Evolutionary conservation across 108 stramenopile genomes (phyloP).

Genomic region (Fragilariopsis cylindrus): DNA sequence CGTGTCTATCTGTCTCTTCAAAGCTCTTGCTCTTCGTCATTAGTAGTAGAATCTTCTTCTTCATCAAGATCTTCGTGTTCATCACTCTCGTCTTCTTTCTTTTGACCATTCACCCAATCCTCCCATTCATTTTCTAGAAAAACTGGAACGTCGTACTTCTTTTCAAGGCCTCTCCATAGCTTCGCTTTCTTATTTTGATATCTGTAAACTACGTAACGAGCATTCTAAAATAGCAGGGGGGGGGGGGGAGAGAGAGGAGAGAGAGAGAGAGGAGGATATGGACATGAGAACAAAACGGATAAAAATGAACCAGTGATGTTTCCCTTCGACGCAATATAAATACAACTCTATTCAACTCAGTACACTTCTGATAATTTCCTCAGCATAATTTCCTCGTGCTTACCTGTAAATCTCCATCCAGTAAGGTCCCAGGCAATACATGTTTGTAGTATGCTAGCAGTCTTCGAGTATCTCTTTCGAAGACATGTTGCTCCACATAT

Average conservation of each 20-base stretch:
- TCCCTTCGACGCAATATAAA: too few species aligned
- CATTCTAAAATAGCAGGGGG: constrained; percentile 35
- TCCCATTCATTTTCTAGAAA: constrained; percentile 73
- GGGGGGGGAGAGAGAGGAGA: too few species aligned
- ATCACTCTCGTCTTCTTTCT: constrained; percentile 37
- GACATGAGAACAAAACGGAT: too few species aligned
- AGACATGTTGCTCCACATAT: constrained; percentile 73
- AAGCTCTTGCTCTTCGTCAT: constrained; percentile 19
- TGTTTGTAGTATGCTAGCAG: constrained; percentile 82
- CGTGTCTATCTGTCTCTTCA: neutral
- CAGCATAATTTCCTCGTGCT: neutral
- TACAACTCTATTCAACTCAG: too few species aligned
- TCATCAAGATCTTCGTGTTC: constrained; percentile 61
- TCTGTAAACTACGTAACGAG: constrained; percentile 80
- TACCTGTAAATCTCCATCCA: constrained; percentile 68
- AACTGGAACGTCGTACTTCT: constrained; percentile 77
- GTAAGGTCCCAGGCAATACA: constrained; percentile 64
- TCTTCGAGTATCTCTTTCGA: constrained; percentile 69
- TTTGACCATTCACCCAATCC: constrained; percentile 31
- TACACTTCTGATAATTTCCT: neutral
- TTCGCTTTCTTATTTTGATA: constrained; percentile 79
- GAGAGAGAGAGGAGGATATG: too few species aligned
- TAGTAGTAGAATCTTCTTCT: constrained; percentile 16
- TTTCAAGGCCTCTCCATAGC: constrained; percentile 78
- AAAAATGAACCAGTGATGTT: too few species aligned